phyloP scores from a whole-genome alignment of 257 asterid species.

The Eustoma russellianum region DNA sequence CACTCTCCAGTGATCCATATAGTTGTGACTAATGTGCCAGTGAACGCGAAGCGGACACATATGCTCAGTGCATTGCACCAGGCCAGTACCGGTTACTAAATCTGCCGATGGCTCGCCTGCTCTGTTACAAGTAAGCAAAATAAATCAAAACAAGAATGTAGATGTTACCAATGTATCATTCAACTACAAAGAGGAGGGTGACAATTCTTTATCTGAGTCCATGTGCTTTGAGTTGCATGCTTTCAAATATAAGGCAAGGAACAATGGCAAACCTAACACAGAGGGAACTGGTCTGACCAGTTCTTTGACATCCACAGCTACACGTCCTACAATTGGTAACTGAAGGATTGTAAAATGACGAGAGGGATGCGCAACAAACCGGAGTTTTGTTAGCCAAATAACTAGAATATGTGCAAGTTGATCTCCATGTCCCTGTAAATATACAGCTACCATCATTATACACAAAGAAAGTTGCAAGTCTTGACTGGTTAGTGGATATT shows the following conservation, averaged over 20 bases:
- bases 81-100: constrained; percentile 20
- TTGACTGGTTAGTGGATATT: no score
- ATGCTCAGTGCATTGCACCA: constrained; percentile 57
- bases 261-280: constrained; percentile 50
- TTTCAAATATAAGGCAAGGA: neutral
- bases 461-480: no score
- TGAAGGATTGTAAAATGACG: constrained; percentile 53
- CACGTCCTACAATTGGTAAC: constrained; percentile 51
- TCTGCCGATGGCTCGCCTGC: constrained; percentile 27
- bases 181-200: neutral
- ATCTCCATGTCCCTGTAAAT: constrained; percentile 52
- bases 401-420: constrained; percentile 55
- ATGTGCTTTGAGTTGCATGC: neutral
- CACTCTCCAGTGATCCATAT: constrained; percentile 47
- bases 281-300: constrained; percentile 23
- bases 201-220: no score
- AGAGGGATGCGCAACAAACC: constrained; percentile 57
- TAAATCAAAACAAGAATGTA: neutral
- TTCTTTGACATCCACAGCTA: constrained; percentile 58
- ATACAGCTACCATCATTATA: no score
- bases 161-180: neutral
- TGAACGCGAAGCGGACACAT: constrained; percentile 70
- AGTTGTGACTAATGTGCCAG: constrained; percentile 61
- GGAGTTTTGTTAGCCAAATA: constrained; percentile 42
- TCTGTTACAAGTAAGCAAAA: constrained; percentile 23